Base-by-base conservation (phyloP, 805 yeast genomes). In the Kuraishia molischiana region DNA sequence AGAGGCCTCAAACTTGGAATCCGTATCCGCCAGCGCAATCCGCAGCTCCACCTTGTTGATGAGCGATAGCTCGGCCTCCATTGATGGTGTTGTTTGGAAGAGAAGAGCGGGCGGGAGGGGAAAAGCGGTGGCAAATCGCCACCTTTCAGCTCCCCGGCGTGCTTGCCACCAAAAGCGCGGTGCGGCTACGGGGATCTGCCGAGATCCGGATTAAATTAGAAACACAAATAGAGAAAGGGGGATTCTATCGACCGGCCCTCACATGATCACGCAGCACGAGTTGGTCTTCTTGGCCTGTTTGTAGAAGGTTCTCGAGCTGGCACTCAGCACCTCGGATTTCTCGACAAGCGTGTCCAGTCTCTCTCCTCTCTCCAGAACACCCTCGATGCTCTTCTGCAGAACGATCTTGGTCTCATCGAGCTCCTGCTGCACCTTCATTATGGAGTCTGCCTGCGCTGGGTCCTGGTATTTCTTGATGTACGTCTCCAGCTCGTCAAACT, bases 381-480 rank as follows among this genome's bases (percentile, higher is more conserved):
- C 72, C 61, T 92, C 97, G 48, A 92, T 90, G 34, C 97, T 87
- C 64, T 90, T 89, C 63, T 92, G 97, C 52, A 92, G 69, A 30
- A 89, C 95, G 50, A 90, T 85, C 67, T 92, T 92, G 28, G 98
- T 92, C 56, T 92, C 98, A 60, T 92, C 98, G 51, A 92, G 74
- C 61, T 92, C 98, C 56, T 87, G 95, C 66, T 92, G 98, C 18
- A 92, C 98, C 59, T 82, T 84, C 95, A 92, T 81, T 44, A 92
- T 78, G 9, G 96, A 82, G 58, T 92, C 99, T 0, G 97, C 97
- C 66, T 92, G 95, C 31, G 82, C 72, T 22, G 99, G 99, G 58
- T 92, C 95, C 64, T 92, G 98, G 63, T 92, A 92, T 53, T 85
- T 85, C 50, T 67, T 64, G 48, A 92, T 64, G 56, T 87, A 87